A percentile compares a stretch with the other conserved stretches of the same genome.
Evolutionary conservation across 2,329 filamentous ascomycete species (phyloP).

Genomic region (Phialocephala sp.): DNA sequence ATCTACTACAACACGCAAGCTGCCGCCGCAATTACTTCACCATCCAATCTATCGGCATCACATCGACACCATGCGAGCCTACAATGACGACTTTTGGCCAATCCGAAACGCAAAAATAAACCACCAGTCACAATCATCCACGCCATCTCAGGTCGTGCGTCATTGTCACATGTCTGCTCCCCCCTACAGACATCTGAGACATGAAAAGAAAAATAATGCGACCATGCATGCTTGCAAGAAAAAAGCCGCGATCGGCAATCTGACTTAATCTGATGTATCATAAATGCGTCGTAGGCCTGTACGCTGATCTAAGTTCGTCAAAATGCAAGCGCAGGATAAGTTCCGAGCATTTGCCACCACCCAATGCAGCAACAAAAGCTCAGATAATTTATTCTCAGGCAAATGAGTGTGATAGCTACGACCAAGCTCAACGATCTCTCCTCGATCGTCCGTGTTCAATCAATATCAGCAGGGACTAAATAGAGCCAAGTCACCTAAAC

Average conservation of each 20-base stretch:
- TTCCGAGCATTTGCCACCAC: neutral
- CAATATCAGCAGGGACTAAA: neutral
- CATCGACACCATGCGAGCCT: neutral
- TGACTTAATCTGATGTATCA: constrained; percentile 4
- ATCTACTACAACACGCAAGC: constrained; percentile 2
- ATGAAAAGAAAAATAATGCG: neutral
- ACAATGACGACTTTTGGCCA: neutral
- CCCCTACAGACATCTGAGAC: neutral
- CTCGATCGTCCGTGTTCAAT: neutral
- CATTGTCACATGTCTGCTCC: constrained; percentile 1
- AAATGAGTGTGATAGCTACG: constrained; percentile 6
- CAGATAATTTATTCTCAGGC: neutral
- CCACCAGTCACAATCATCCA: neutral
- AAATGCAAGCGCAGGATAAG: neutral
- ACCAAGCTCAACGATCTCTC: neutral
- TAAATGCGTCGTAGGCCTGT: neutral
- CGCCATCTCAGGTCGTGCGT: neutral
- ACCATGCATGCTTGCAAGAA: neutral
- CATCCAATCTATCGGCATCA: constrained; percentile 3
- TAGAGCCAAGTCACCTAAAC: constrained; percentile 12
- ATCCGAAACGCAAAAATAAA: neutral
- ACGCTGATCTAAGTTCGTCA: neutral
- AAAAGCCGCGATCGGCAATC: neutral
- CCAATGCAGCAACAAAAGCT: neutral
- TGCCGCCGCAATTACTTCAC: constrained; percentile 1